These are phyloP conservation scores for Salix dunnii DNA, from an alignment of 345 rosid species.

Conservation along the genomic window DNA sequence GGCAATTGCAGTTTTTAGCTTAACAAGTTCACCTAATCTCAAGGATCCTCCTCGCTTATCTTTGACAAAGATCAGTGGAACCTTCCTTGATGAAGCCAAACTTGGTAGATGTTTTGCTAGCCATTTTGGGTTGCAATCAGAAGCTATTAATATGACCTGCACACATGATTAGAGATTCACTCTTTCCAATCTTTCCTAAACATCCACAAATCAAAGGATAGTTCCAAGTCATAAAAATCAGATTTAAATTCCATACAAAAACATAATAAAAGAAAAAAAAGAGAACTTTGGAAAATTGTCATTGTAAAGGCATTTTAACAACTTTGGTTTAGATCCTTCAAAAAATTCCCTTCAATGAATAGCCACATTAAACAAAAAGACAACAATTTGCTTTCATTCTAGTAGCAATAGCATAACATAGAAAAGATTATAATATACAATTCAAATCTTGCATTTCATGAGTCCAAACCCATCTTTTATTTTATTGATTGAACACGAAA, in stretches of 20 bases:
- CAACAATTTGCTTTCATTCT: no score
- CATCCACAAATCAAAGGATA: not conserved
- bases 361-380: no score
- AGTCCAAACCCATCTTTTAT: not conserved
- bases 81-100: slow-evolving; percentile 61
- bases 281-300: not conserved
- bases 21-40: slow-evolving; percentile 64
- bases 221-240: not conserved
- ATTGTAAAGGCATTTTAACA: no score
- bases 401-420: no score
- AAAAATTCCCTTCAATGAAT: no score
- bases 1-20: slow-evolving; percentile 63
- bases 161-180: not conserved
- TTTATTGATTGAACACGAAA: not conserved
- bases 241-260: no score
- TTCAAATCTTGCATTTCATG: not conserved
- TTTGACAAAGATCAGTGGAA: slow-evolving; percentile 48
- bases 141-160: slow-evolving; percentile 62
- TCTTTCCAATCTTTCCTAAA: not conserved
- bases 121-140: slow-evolving; percentile 70
- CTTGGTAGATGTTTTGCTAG: slow-evolving; percentile 62
- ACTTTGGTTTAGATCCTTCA: no score
- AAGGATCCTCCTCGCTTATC: slow-evolving; percentile 58
- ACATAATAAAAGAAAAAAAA: not conserved
- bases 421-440: not conserved